phyloP scores from a whole-genome alignment of 73 alveolate species.

The Durusdinium trenchii region DNA sequence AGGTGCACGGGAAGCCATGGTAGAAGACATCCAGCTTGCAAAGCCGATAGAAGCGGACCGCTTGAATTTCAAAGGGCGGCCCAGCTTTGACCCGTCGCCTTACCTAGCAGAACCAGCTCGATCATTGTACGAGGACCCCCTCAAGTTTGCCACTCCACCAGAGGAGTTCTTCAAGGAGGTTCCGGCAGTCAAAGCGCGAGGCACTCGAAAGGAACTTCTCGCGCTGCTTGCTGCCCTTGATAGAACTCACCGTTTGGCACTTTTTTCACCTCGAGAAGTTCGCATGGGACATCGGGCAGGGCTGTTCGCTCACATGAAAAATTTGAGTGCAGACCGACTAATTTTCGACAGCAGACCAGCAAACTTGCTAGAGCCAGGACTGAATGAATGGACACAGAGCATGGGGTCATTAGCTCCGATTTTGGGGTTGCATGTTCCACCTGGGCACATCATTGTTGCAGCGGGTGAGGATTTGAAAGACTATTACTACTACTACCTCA shows the following conservation, averaged over 20 bases:
- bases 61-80: neutral
- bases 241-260: neutral
- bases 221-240: neutral
- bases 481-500: neutral
- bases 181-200: neutral
- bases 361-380: neutral
- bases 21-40: neutral
- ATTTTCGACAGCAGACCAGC: too few relatives aligned
- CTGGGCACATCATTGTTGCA: neutral
- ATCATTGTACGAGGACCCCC: neutral
- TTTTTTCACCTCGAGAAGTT: too few relatives aligned
- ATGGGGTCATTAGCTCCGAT: neutral
- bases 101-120: neutral
- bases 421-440: neutral
- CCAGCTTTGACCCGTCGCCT: neutral
- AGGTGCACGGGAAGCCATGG: too few relatives aligned
- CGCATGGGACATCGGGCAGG: too few relatives aligned
- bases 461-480: neutral
- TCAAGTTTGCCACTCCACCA: neutral
- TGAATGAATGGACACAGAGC: neutral
- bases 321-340: too few relatives aligned
- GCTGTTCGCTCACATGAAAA: too few relatives aligned
- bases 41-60: neutral
- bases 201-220: neutral
- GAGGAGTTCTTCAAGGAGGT: neutral